Base-by-base conservation (phyloP, 768 basidiomycete genomes). In the Leccinum disarticulatum region DNA sequence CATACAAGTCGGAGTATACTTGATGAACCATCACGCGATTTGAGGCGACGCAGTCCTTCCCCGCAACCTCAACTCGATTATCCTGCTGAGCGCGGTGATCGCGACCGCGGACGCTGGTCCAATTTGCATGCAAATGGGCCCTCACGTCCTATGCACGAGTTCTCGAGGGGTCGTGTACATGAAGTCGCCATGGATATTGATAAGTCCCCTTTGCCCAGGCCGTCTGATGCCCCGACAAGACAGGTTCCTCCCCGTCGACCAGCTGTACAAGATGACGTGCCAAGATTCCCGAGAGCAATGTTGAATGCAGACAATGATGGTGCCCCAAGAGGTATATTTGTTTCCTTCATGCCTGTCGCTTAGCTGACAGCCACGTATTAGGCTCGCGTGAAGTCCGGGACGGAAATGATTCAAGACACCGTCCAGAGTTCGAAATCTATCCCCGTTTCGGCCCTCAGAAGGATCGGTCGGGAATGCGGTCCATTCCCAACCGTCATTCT, bases 281-380 rank as follows among this genome's bases (percentile, higher is more conserved):
- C 73, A 50, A 70, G 70, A 27, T 77, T 73, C 50, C 76, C 77
- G n/a, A 68, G 77, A 31, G 77, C 77, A 0, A 77, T 77, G 76
- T 56, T 73, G 6, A 64, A 66, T 9, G 47, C 65, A 25, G 69
- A 64, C n/a, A 68, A 59, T 31, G 67, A 68, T 33, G 59, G 64
- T 11, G 43, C 9, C 4, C 30, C 53, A 36, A 64, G 67, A 57
- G 60, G 70, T 71, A 55, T 33, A 4, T 30, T 52, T 38, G 1
- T 14, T 47, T 17, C 4, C 1, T 52, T 8, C 1, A 2, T 52
- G 1, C 1, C 15, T 6, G 43, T 19, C 22, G 35, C 6, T 2
- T 35, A 13, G 9, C 48, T 61, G n/a, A 64, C 8, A 6, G 7
- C 43, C 52, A 2, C 31, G 8, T 55, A 13, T n/a, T 41, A 67